These are phyloP conservation scores for Verticillium tricorpus DNA, from an alignment of 2,329 filamentous ascomycete genomes.

Conservation along the genomic window DNA sequence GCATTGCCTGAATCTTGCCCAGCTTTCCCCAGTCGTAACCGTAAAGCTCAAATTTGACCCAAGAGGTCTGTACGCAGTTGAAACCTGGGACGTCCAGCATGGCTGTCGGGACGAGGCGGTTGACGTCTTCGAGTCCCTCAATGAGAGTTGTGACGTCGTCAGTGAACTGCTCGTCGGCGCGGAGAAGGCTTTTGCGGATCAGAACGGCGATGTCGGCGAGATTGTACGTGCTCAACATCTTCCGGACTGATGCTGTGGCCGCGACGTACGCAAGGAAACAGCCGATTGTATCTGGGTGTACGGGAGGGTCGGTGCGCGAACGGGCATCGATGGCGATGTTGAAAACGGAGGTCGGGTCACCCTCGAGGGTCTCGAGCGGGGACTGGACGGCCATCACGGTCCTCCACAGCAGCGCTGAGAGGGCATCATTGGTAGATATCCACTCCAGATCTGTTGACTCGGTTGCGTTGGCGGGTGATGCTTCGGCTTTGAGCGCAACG, in stretches of 20 bases:
- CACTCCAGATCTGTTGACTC: slow-evolving; percentile 18
- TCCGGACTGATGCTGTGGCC: slow-evolving; percentile 20
- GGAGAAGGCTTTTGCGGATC: slow-evolving; percentile 26
- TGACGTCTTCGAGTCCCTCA: slow-evolving; percentile 24
- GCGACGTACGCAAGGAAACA: slow-evolving; percentile 33
- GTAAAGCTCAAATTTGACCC: slow-evolving; percentile 27
- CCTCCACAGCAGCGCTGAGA: slow-evolving; percentile 8
- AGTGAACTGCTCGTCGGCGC: slow-evolving; percentile 24
- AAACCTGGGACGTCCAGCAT: slow-evolving; percentile 29
- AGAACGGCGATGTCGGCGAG: slow-evolving; percentile 27
- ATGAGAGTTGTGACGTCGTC: slow-evolving; percentile 24
- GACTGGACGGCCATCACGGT: slow-evolving; percentile 11
- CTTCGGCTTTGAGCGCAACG: slow-evolving; percentile 22
- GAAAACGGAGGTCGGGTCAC: slow-evolving; percentile 26
- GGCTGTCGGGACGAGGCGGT: slow-evolving; percentile 24
- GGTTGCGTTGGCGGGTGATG: slow-evolving; percentile 21
- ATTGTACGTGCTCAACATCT: slow-evolving; percentile 20
- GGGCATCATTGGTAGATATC: slow-evolving; percentile 21
- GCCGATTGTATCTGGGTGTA: slow-evolving; percentile 30
- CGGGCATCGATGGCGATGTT: slow-evolving; percentile 33
- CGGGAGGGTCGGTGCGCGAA: slow-evolving; percentile 24
- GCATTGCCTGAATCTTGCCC: slow-evolving; percentile 21
- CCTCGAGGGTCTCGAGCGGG: slow-evolving; percentile 3
- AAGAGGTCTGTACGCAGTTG: slow-evolving; percentile 27
- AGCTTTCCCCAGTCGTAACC: slow-evolving; percentile 27